Evolutionary conservation across 805 yeast species (phyloP).

Genomic region (Clavispora asparagi): DNA sequence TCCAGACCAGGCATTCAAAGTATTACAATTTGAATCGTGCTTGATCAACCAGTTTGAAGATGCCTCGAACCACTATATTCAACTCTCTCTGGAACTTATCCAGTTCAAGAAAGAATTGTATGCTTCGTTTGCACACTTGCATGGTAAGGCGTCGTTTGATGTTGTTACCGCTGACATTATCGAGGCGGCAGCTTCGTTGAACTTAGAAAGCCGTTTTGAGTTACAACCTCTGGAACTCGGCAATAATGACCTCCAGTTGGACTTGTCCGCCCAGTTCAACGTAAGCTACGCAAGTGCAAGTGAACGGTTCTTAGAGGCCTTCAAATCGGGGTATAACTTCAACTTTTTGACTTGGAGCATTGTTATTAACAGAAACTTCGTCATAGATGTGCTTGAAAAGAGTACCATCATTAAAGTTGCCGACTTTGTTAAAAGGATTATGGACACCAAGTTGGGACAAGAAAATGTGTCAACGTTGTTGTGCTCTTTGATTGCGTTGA

Average conservation of each 20-base stretch:
- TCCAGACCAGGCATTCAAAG: conserved; percentile 10
- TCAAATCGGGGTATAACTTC: conserved; percentile 29
- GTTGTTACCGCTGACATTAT: conserved; percentile 10
- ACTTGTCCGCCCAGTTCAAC: conserved; percentile 25
- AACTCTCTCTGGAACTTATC: conserved; percentile 19
- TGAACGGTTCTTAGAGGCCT: conserved; percentile 20
- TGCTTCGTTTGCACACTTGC: conserved; percentile 10
- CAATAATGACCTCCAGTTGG: conserved; percentile 11
- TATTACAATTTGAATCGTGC: conserved; percentile 24
- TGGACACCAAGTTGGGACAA: conserved; percentile 13
- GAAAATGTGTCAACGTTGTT: conserved; percentile 7
- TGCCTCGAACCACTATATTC: conserved; percentile 33
- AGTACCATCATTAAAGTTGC: conserved; percentile 12
- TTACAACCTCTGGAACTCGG: not conserved
- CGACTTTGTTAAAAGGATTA: conserved; percentile 21
- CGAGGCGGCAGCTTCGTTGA: conserved; percentile 7
- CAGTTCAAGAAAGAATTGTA: conserved; percentile 17
- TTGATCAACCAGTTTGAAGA: conserved; percentile 35
- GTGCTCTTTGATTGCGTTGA: conserved; percentile 14
- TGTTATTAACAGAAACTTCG: conserved; percentile 25
- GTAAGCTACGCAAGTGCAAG: conserved; percentile 23
- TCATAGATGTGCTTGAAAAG: conserved; percentile 15
- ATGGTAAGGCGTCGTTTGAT: not conserved
- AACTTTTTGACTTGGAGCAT: conserved; percentile 26
- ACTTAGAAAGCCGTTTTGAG: conserved; percentile 1